Base-by-base conservation (phyloP, 257 asterid genomes). In the Penstemon davidsonii region DNA sequence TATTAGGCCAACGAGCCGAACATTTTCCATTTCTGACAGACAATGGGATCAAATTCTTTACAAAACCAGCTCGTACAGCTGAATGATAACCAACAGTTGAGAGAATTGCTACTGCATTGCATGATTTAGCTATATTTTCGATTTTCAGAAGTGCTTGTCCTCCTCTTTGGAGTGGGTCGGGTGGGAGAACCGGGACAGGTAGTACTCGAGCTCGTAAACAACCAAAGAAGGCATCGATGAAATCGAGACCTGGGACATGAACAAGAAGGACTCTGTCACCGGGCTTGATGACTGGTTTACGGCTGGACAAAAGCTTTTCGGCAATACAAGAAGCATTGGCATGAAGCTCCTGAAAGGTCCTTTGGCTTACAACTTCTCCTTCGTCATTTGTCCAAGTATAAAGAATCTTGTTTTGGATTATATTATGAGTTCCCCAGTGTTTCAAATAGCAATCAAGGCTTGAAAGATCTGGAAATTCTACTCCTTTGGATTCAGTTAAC, bases 111-210 rank as follows among this genome's bases (percentile, higher is more conserved):
- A 84, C 85, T 2, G 91, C 87, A 9, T 84, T 85, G 80, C 86
- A 84, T 5, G 89, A 81, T 75, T 84, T 85, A 8, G 91, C 86
- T 10, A 89, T 81, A 60, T 85, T 89, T 69, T 87, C 93, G 3
- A 89, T 85, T 73, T 89, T 89, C 78, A 85, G 38, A 50, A 87
- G 95, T 47, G 95, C 92, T 54, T 89, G 96, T 46, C 96, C 96
- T 1, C 96, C 96, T 76, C 92, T 82, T 73, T 91, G 97, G 59
- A 88, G 89, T 39, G 97, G 97, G 77, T 91, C 97, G 2, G 97
- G 90, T 13, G 97, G 97, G 61, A 91, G 88, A 36, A 82, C 95
- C 0, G 97, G 97, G 52, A 91, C 96, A 13, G 97, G 97, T 55
- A 91, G 71, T 2, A 91, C 85, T 66, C 88, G 62, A n/a, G 96